Evolutionary conservation across 495 filamentous ascomycete genomes (phyloP), one percentile per base, ranked within the genome.

Genomic region (Trichodelitschia bisporula): DNA sequence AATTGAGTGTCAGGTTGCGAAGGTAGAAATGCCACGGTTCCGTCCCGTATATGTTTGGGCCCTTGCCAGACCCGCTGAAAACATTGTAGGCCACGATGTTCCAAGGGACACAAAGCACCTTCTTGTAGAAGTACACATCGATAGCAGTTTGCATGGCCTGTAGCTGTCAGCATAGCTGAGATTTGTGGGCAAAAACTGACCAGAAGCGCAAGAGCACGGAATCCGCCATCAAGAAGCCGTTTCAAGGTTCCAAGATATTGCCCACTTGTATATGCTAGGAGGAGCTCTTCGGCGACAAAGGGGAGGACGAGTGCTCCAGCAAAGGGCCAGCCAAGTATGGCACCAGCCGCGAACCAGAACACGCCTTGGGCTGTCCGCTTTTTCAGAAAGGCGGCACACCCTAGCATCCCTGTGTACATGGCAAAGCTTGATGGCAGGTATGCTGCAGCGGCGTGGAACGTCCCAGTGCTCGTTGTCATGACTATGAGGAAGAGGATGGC

Each of bases 1-100:
- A 95, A 55, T 99, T 99, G 35, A 99, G 57, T 15, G 74, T 51
- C 12, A 95, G 61, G 43, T 99, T 99, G 40, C 70, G 71, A 38
- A 92, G 56, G 48, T 99, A 99, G 50, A 95, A 99, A 24, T 77
- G 69, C 89, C 86, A 93, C 18, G 84, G 79, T 44, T 99, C 89
- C 13, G 77, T 89, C 16, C 89, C 89, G 45, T 91, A 99, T 32
- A 99, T 86, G 30, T 86, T 62, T 1, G 89, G 89, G 0, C 89
- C 89, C 45, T 61, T 62, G 25, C 67, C 72, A 4, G 69, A 56
- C 2, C 63, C 69, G 30, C 74, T 72, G 42, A 95, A 78, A 19
- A 99, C 62, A 47, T 99, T 99, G 59, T 99, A 99, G 34, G 72
- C 64, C 35, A 95, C 69, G 36, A 99, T 93, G 41, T 92, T 92